Percentiles rank a stretch among this genome's conserved stretches.
These are phyloP conservation scores for Trypanosoma mega DNA, from an alignment of 208 protist species.

Conservation along the genomic window DNA sequence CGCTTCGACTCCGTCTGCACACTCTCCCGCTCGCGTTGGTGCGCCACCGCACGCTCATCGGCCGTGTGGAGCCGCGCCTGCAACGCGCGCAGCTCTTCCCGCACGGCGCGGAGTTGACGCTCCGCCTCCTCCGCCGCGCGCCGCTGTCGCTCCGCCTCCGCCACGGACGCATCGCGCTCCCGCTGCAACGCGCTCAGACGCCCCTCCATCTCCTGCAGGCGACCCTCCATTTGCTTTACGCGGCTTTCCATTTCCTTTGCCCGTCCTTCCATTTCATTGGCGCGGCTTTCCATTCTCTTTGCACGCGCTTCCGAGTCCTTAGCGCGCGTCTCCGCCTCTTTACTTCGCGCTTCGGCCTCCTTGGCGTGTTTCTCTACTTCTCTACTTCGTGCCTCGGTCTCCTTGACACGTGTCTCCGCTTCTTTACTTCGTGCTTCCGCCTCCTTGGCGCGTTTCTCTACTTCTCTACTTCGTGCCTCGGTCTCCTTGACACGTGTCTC, in stretches of 20 bases:
- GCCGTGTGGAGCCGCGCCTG: not conserved
- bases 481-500: too few species aligned
- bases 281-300: conserved; percentile 13
- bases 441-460: conserved; percentile 12
- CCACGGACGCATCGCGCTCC: not conserved
- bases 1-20: conserved; percentile 13
- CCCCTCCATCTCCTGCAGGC: not conserved
- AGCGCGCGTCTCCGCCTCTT: too few species aligned
- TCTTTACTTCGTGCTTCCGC: too few species aligned
- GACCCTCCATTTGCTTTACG: conserved; percentile 19
- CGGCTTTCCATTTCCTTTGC: conserved; percentile 33
- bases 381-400: too few species aligned
- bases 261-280: conserved; percentile 17
- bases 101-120: not conserved
- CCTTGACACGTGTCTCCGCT: too few species aligned
- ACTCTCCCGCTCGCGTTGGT: conserved; percentile 16
- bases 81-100: conserved; percentile 28
- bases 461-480: too few species aligned
- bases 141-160: conserved; percentile 11
- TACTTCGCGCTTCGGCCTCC: conserved; percentile 24
- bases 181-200: conserved; percentile 1
- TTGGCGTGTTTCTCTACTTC: conserved; percentile 17
- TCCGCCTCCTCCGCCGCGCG: conserved; percentile 30
- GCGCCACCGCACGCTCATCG: conserved; percentile 1
- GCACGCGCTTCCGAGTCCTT: too few species aligned